Conservation (phyloP, 2,329 filamentous ascomycete species). For the Diatrype stigma region DNA sequence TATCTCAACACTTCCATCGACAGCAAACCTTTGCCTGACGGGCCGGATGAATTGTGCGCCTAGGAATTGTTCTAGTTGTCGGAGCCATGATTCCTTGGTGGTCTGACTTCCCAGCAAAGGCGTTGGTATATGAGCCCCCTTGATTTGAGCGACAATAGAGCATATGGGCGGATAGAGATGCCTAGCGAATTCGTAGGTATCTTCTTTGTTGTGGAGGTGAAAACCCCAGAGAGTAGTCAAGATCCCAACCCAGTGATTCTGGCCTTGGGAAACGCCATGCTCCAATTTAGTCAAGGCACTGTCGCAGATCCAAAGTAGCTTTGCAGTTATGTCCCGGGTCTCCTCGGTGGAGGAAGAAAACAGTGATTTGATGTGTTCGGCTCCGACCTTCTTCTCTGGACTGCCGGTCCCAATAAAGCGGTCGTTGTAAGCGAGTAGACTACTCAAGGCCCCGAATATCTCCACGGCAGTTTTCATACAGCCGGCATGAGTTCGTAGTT, state of each 20-base stretch:
- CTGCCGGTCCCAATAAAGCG: conserved; percentile 23
- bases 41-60: conserved; percentile 49
- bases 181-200: conserved; percentile 44
- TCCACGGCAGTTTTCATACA: conserved; percentile 45
- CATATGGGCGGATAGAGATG: conserved; percentile 39
- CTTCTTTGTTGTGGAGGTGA: conserved; percentile 45
- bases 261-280: conserved; percentile 30
- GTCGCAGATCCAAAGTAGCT: conserved; percentile 43
- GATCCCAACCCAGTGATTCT: conserved; percentile 44
- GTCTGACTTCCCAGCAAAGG: conserved; percentile 16
- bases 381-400: conserved; percentile 46
- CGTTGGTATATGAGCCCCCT: conserved; percentile 19
- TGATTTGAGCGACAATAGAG: conserved; percentile 38
- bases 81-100: conserved; percentile 38
- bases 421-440: conserved; percentile 43
- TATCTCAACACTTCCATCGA: conserved; percentile 36
- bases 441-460: conserved; percentile 42
- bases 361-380: conserved; percentile 54
- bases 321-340: conserved; percentile 40
- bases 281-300: conserved; percentile 30
- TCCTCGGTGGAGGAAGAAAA: conserved; percentile 49
- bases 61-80: conserved; percentile 45
- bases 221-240: conserved; percentile 48
- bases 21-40: conserved; percentile 43
- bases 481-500: conserved; percentile 34